phyloP scores from a whole-genome alignment of 2,329 filamentous ascomycete species.

The Pleochaeta shiraiana region DNA sequence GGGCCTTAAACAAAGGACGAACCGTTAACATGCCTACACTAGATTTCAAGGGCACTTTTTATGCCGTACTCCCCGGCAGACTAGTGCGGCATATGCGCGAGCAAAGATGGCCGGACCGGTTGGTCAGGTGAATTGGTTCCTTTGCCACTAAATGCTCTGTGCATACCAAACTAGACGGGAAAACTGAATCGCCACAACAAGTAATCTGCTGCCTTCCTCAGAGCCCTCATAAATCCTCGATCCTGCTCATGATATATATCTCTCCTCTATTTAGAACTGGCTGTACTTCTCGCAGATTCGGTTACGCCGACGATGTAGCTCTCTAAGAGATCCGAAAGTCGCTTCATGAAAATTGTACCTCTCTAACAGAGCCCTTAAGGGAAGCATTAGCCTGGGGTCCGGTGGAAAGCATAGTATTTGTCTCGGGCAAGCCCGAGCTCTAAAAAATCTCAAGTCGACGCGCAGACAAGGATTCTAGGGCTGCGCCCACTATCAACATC shows the following conservation, averaged over 20 bases:
- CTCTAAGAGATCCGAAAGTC: no score
- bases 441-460: neutral
- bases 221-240: neutral
- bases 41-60: neutral
- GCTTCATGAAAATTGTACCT: slow-evolving; percentile 1
- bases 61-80: neutral
- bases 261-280: neutral
- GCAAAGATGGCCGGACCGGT: neutral
- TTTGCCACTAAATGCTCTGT: neutral
- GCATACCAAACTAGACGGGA: neutral
- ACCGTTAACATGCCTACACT: neutral
- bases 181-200: neutral
- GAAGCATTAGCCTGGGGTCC: neutral
- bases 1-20: neutral
- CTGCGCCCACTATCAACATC: neutral
- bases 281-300: no score
- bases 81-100: neutral
- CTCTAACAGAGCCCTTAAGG: neutral
- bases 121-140: neutral
- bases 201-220: neutral
- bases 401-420: neutral
- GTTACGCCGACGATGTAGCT: no score
- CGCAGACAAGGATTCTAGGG: neutral
- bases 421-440: neutral
- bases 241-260: neutral